phyloP scores from a whole-genome alignment of 2,329 filamentous ascomycete species.

The Calonectria hawksworthii region DNA sequence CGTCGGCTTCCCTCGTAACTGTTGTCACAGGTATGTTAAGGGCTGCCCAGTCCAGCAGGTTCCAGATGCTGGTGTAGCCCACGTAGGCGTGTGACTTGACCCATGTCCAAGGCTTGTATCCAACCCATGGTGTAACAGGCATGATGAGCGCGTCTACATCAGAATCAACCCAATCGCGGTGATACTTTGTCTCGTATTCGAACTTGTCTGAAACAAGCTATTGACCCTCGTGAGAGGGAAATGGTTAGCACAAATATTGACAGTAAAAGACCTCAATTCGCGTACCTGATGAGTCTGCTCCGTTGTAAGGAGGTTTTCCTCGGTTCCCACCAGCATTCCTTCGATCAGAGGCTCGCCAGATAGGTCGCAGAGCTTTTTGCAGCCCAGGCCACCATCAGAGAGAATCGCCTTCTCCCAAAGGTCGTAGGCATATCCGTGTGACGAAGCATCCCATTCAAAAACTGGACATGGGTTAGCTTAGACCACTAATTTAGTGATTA shows the following conservation, averaged over 20 bases:
- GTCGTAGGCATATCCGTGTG: conserved; percentile 9
- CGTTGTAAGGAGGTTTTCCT: conserved; percentile 15
- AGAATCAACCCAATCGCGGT: conserved; percentile 3
- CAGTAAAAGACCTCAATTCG: background rate
- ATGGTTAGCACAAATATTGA: background rate
- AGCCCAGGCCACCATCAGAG: conserved; percentile 21
- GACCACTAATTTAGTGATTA: no score
- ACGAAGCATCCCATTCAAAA: conserved; percentile 22
- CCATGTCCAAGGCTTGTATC: conserved; percentile 30
- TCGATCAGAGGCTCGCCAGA: conserved; percentile 27
- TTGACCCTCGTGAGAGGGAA: background rate
- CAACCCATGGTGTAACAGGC: conserved; percentile 26
- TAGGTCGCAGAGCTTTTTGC: conserved; percentile 20
- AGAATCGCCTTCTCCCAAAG: conserved; percentile 25
- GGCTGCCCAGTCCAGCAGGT: conserved; percentile 26
- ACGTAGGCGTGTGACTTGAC: conserved; percentile 29
- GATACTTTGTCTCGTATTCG: conserved; percentile 2
- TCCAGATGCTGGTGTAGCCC: conserved; percentile 23
- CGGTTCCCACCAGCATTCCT: conserved; percentile 26
- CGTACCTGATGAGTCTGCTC: conserved; percentile 22
- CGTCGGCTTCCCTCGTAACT: conserved; percentile 14
- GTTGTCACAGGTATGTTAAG: conserved; percentile 22
- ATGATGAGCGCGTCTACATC: conserved; percentile 25
- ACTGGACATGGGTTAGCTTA: conserved; percentile 1
- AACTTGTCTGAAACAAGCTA: conserved; percentile 22